Percentiles rank a stretch among this genome's conserved stretches.
phyloP scores from a whole-genome alignment of 2,329 filamentous ascomycete species.

The Alternaria consortialis region DNA sequence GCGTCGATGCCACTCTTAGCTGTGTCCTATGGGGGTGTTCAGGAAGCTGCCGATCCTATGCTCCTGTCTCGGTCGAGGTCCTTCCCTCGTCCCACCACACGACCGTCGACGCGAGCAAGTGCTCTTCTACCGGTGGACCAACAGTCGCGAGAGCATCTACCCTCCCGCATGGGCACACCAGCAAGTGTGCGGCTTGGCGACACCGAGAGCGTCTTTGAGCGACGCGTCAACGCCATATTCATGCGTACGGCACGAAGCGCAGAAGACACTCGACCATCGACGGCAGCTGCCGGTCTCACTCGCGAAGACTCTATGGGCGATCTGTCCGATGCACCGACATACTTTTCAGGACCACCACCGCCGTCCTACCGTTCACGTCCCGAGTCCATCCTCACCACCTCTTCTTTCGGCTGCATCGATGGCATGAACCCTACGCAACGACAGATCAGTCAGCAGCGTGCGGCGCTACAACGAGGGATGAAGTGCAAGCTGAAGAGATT shows the following conservation, averaged over 20 bases:
- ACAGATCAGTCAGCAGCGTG: conserved; percentile 38
- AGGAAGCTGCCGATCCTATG: conserved; percentile 12
- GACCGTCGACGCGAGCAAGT: conserved; percentile 12
- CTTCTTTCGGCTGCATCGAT: conserved; percentile 49
- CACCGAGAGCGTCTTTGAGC: conserved; percentile 26
- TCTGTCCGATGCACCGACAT: conserved; percentile 46
- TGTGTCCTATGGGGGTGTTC: conserved; percentile 23
- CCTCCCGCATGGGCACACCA: conserved; percentile 17
- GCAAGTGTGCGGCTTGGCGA: conserved; percentile 24
- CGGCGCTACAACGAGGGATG: conserved; percentile 31
- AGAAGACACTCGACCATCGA: conserved; percentile 25
- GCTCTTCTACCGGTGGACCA: conserved; percentile 7
- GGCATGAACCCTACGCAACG: conserved; percentile 41
- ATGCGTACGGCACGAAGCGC: conserved; percentile 16
- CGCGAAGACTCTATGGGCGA: conserved; percentile 45
- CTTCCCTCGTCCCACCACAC: conserved; percentile 8
- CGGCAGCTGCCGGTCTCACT: conserved; percentile 21
- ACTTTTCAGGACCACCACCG: conserved; percentile 42
- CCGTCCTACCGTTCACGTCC: conserved; percentile 47
- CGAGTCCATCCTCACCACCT: conserved; percentile 42
- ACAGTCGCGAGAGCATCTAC: conserved; percentile 5
- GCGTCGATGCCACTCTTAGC: conserved; percentile 38
- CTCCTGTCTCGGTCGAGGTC: conserved; percentile 21
- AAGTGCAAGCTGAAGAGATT: conserved; percentile 41
- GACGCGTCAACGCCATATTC: conserved; percentile 25